Evolutionary conservation across 1,284 basidiomycete genomes (phyloP), one percentile per base, ranked within the genome.

Genomic region (Ustilago shanxiensis): DNA sequence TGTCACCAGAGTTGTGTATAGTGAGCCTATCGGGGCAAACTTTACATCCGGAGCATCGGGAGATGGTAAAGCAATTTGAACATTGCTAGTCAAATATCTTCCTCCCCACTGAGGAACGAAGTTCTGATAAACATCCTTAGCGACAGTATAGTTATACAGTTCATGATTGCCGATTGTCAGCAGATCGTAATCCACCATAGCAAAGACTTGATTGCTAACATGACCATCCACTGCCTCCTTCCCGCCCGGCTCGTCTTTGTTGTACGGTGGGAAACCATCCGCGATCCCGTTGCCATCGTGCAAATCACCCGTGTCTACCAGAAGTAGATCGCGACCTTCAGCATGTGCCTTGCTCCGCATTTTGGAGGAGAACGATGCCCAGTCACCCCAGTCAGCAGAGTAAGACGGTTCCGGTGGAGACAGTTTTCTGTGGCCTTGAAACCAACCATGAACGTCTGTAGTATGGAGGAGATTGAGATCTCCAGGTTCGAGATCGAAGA

Each of bases 121-220:
- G 85, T 93, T 92, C 64, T 90, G 88, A 86, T 93, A 92, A 89
- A 93, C 92, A 85, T 94, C 92, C 51, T 90, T 88, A 0, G 93
- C 90, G 80, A 93, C 90, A 4, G 88, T 89, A 83, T 94, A 94
- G 71, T 90, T 88, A 87, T 95, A 95, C 35, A 95, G 87, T 87
- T 95, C 94, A 81, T 95, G 94, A 81, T 95, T 95, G 82, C 95
- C 94, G 67, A 95, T 93, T 0, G 93, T 88, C 79, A 95, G 90
- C 9, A 94, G 81, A 83, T 96, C 95, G 83, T 94, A 95, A 0
- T 92, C 91, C 29, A 95, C 88, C 77, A 90, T 87, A 31, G 90
- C 88, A 76, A 95, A 89, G 63, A 85, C 70, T 60, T 84, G 72
- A 52, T 85, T 79, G 47, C 79, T 79, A 22, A 81, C 76, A 51